A percentile compares a stretch with the other conserved stretches of the same genome.
phyloP scores from a whole-genome alignment of 495 filamentous ascomycete species.

The Pseudoneurospora amorphoporcata region DNA sequence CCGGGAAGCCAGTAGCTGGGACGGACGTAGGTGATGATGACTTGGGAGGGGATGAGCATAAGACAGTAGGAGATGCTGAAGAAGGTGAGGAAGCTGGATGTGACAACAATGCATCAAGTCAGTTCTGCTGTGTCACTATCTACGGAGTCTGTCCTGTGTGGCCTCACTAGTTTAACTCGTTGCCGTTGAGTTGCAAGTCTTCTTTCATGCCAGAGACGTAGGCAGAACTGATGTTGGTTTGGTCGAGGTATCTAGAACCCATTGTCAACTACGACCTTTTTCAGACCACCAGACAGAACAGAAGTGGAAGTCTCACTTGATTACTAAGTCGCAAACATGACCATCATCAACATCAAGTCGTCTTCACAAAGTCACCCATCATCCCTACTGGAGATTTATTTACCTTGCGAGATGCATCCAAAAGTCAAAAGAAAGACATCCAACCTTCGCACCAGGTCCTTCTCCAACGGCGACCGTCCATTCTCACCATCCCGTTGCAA shows the following conservation, averaged over 20 bases:
- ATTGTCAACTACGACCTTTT: not conserved
- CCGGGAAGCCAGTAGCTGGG: constrained; percentile 31
- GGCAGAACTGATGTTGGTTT: constrained; percentile 34
- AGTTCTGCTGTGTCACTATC: not conserved
- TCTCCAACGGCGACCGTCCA: constrained; percentile 19
- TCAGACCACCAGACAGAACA: not conserved
- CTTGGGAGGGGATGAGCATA: constrained; percentile 39
- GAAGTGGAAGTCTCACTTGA: constrained; percentile 16
- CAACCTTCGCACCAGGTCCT: constrained; percentile 27
- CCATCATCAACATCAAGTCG: not conserved
- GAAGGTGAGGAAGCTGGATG: constrained; percentile 40
- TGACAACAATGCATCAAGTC: not conserved
- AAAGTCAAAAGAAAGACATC: constrained; percentile 35
- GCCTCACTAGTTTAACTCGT: constrained; percentile 29
- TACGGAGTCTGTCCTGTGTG: not conserved
- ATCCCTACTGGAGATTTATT: not conserved
- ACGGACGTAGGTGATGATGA: constrained; percentile 39
- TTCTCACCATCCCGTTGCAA: not conserved
- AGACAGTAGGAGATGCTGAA: constrained; percentile 37
- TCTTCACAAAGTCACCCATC: not conserved
- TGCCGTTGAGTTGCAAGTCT: constrained; percentile 27
- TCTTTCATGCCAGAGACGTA: constrained; percentile 37
- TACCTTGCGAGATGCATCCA: constrained; percentile 31
- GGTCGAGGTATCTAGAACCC: constrained; percentile 19
- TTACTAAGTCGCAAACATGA: constrained; percentile 11